These are phyloP conservation scores for Polyporus tsugae DNA, from an alignment of 1,284 basidiomycete species.

Conservation along the genomic window DNA sequence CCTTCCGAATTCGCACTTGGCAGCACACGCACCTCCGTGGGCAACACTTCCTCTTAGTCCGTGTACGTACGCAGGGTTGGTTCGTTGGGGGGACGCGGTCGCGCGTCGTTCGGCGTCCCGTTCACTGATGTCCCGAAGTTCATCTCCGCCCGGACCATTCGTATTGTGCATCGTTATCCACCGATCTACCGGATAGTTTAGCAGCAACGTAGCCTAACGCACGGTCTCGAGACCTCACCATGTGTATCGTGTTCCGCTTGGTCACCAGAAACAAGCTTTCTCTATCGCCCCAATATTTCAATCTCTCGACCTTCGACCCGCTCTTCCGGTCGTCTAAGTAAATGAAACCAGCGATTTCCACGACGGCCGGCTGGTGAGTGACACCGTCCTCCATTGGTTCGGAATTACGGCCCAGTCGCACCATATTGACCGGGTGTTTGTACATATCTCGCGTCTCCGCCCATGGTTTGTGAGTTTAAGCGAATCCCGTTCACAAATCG, in stretches of 20 bases:
- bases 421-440: background rate
- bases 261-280: slow-evolving; percentile 1
- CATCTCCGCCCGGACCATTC: slow-evolving; percentile 3
- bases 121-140: background rate
- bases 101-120: slow-evolving; percentile 3
- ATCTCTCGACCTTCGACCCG: background rate
- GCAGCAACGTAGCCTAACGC: background rate
- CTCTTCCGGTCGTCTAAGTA: background rate
- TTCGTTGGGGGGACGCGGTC: background rate
- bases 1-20: background rate
- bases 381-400: background rate
- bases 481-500: background rate
- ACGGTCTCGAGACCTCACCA: slow-evolving; percentile 3
- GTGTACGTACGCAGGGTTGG: background rate
- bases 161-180: background rate
- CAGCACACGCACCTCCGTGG: background rate
- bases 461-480: slow-evolving; percentile 1
- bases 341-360: background rate
- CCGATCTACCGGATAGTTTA: slow-evolving; percentile 14
- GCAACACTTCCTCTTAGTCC: background rate
- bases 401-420: background rate
- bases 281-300: background rate
- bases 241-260: background rate
- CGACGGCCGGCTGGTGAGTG: background rate
- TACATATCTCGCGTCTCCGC: background rate